A percentile compares a stretch with the other conserved stretches of the same genome.
Evolutionary conservation across 2,329 filamentous ascomycete genomes (phyloP).

Genomic region (Aspergillus chevalieri): DNA sequence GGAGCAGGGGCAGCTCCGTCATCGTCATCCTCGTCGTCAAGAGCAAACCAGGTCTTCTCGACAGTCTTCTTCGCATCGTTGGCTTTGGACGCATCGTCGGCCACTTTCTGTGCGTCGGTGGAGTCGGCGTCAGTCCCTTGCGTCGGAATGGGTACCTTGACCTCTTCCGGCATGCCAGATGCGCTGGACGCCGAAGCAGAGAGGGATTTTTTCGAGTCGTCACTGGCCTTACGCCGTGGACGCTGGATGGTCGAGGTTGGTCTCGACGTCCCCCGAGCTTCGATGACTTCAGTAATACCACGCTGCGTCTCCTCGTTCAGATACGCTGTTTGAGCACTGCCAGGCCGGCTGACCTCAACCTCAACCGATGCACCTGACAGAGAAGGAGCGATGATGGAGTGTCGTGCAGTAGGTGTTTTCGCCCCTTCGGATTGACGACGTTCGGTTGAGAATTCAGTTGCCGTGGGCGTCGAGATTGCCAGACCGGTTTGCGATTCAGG

Average conservation of each 20-base stretch:
- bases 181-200: conserved; percentile 17
- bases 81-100: conserved; percentile 2
- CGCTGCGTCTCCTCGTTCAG: conserved; percentile 5
- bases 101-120: conserved; percentile 2
- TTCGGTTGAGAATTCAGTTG: neutral
- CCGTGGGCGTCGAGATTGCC: conserved; percentile 10
- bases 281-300: conserved; percentile 19
- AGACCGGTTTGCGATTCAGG: conserved; percentile 14
- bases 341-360: conserved; percentile 13
- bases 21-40: neutral
- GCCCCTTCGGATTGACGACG: neutral
- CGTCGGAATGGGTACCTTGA: conserved; percentile 16
- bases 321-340: conserved; percentile 16
- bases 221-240: conserved; percentile 25
- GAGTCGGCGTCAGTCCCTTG: conserved; percentile 21
- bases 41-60: neutral
- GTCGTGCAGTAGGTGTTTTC: conserved; percentile 6
- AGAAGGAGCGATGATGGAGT: conserved; percentile 13
- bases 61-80: neutral
- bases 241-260: conserved; percentile 21
- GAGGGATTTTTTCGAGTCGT: conserved; percentile 15
- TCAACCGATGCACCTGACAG: conserved; percentile 14
- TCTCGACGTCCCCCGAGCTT: conserved; percentile 25
- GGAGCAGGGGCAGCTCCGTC: neutral
- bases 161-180: conserved; percentile 8